Percentiles rank a stretch among this genome's conserved stretches.
Evolutionary conservation across 176 grass and related monocot genomes (phyloP).

Genomic region (Zea luxurians): DNA sequence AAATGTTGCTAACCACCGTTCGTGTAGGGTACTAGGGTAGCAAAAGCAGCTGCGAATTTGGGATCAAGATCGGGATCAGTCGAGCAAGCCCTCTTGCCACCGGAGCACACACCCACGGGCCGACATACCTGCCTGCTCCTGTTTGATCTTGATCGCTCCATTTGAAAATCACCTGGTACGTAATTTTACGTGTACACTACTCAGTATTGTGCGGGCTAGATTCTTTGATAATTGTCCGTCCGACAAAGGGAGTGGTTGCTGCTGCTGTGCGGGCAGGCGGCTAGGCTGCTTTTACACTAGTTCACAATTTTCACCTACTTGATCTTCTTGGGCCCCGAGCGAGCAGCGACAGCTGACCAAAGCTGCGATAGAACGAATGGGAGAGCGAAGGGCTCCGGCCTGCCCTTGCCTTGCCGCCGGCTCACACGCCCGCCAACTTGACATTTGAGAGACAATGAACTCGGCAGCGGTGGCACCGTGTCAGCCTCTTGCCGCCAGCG

Average conservation of each 20-base stretch:
- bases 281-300: neutral
- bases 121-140: neutral
- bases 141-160: neutral
- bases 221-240: neutral
- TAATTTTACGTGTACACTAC: too few species aligned
- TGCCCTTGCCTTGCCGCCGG: too few species aligned
- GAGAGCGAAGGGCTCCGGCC: too few species aligned
- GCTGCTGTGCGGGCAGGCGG: neutral
- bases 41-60: neutral
- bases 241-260: conserved; percentile 19
- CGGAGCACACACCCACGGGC: conserved; percentile 22
- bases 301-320: conserved; percentile 1
- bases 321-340: neutral
- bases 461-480: too few species aligned
- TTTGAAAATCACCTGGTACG: too few species aligned
- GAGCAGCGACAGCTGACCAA: neutral
- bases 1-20: neutral
- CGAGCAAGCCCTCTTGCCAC: too few species aligned
- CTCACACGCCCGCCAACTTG: too few species aligned
- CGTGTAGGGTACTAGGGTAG: too few species aligned
- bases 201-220: neutral
- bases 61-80: neutral
- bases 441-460: too few species aligned
- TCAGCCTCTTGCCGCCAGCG: too few species aligned
- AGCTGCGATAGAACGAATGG: too few species aligned